These are phyloP conservation scores for Jamesozyma gamospora DNA, from an alignment of 805 yeast genomes.

Conservation along the genomic window DNA sequence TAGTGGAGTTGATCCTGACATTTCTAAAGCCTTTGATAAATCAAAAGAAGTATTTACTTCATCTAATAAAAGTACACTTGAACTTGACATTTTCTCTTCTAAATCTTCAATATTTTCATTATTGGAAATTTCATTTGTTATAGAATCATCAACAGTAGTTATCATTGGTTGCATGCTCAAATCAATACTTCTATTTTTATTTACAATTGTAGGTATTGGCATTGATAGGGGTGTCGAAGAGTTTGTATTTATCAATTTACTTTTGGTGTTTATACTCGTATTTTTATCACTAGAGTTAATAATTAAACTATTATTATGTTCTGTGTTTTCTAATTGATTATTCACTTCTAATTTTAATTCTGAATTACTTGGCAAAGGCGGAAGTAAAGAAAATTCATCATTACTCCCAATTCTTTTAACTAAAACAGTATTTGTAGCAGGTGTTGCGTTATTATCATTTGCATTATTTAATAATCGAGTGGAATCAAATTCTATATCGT, in stretches of 20 bases:
- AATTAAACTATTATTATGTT: not conserved
- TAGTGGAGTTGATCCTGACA: not conserved
- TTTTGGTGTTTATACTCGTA: not conserved
- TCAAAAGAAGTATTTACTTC: slow-evolving; percentile 3
- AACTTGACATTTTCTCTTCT: not conserved
- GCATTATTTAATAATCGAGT: not conserved
- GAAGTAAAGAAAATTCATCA: slow-evolving; percentile 3
- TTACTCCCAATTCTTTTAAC: slow-evolving; percentile 2
- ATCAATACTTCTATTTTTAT: not conserved
- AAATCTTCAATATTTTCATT: not conserved
- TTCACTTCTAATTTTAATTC: slow-evolving; percentile 1
- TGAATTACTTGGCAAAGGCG: slow-evolving; percentile 4
- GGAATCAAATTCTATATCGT: not conserved
- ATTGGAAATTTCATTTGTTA: not conserved
- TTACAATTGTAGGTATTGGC: not conserved
- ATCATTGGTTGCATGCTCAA: not conserved
- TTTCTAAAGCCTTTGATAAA: slow-evolving; percentile 5
- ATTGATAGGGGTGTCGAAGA: not conserved
- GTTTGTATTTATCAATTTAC: not conserved
- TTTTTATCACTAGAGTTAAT: not conserved
- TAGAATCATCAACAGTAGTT: not conserved
- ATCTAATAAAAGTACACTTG: not conserved
- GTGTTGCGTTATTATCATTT: not conserved
- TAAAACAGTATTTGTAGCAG: not conserved
- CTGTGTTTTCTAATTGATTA: not conserved